Evolutionary conservation across 257 asterid species (phyloP), one percentile per base, ranked within the genome.

Genomic region (Lantana camara): DNA sequence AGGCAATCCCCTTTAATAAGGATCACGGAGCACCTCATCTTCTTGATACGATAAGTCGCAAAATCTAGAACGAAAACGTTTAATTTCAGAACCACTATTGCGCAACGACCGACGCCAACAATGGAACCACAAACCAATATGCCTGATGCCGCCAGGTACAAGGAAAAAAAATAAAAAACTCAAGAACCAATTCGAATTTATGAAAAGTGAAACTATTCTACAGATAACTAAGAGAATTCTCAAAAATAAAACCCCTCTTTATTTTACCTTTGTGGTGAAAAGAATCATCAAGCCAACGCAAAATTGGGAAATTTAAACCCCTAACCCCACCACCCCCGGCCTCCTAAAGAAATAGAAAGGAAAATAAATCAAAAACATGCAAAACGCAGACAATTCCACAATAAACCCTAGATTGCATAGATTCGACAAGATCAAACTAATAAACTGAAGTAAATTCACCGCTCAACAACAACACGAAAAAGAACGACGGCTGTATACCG

Each of bases 401-500:
- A 37, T 30, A 59, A 50, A 40, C 23, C 56, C 37, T 15, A 32
- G 17, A 46, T 15, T 48, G 45, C 60, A 49, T 44, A 57, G 46
- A 54, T 55, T 40, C 46, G n/a, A 60, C 20, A 49, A 48, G 34
- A 4, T 16, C 14, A 37, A 24, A 57, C 3, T 7, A 57, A 34
- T 34, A 16, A 65, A 41, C 22, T 45, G 20, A 35, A 50, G 54
- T 47, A 49, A 59, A 59, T n/a, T 14, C 41, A 68, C 15, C 60
- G 38, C 73, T 48, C 17, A 58, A 60, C 66, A 47, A 47, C 58
- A 47, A 62, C 30, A 62, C 34, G 1, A 48, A 9, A 24, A 55
- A 32, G 2, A 16, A 44, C 17, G 8, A 16, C 34, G 30, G 29
- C 17, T 5, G 9, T 56, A 15, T 17, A 48, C 9, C 54, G 30